Evolutionary conservation across 352 stramenopile genomes (phyloP).

Genomic region (Discostella stelligera): DNA sequence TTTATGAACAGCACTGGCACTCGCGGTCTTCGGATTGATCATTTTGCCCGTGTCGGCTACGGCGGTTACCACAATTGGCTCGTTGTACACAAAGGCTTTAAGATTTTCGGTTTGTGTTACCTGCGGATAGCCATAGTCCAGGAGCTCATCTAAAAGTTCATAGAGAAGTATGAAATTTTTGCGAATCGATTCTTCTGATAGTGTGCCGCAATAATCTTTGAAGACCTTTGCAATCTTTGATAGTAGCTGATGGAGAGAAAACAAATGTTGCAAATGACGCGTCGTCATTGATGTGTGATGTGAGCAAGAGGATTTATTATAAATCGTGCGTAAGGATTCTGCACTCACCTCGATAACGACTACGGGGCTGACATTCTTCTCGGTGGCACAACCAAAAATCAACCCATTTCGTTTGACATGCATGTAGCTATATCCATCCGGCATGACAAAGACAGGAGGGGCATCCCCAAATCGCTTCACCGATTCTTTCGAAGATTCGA

Average conservation of each 20-base stretch:
- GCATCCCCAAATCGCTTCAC: slow-evolving; percentile 85
- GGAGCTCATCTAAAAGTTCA: slow-evolving; percentile 97
- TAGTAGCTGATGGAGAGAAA: slow-evolving; percentile 47
- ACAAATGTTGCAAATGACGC: not conserved
- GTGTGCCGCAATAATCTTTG: slow-evolving; percentile 99
- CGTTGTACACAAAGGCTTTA: slow-evolving; percentile 97
- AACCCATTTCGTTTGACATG: slow-evolving; percentile 98
- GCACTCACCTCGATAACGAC: slow-evolving; percentile 93
- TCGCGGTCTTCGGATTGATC: slow-evolving; percentile 88
- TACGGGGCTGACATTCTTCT: slow-evolving; percentile 93
- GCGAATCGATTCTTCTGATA: slow-evolving; percentile 97
- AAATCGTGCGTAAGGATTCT: slow-evolving; percentile 9
- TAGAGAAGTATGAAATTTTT: slow-evolving; percentile 99
- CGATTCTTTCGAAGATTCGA: slow-evolving; percentile 26
- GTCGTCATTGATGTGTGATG: slow-evolving; percentile 36
- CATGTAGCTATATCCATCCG: slow-evolving; percentile 95
- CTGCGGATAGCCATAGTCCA: slow-evolving; percentile 98
- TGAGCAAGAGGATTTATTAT: not conserved
- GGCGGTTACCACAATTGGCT: slow-evolving; percentile 91
- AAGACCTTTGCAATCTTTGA: slow-evolving; percentile 91
- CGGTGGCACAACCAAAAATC: slow-evolving; percentile 96
- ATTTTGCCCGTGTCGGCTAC: slow-evolving; percentile 81
- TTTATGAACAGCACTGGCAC: slow-evolving; percentile 89
- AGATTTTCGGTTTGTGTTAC: slow-evolving; percentile 96
- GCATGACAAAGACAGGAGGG: slow-evolving; percentile 94